Conservation (phyloP, 345 rosid species). For the Alliaria petiolata region DNA sequence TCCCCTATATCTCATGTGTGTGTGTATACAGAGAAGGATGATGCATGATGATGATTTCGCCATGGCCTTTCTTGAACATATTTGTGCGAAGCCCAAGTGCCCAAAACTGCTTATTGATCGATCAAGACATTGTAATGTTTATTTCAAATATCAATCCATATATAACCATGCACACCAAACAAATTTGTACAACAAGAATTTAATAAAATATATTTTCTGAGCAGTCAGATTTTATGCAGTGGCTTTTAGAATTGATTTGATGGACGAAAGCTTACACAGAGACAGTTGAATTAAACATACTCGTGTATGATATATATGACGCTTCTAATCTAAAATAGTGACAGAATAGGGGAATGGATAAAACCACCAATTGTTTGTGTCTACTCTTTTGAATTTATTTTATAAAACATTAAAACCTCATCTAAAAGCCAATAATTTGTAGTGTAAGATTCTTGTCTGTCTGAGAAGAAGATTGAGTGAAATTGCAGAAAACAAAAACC, state of each 20-base stretch:
- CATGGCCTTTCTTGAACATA: neutral
- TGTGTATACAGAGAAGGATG: neutral
- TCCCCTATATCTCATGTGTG: neutral
- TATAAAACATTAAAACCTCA: neutral
- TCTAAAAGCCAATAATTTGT: neutral
- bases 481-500: neutral
- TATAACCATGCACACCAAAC: conserved; percentile 6
- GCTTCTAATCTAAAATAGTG: conserved; percentile 18
- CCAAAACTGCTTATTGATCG: neutral
- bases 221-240: conserved; percentile 21
- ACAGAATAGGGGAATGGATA: conserved; percentile 7
- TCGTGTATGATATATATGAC: conserved; percentile 5
- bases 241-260: conserved; percentile 29
- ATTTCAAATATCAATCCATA: neutral
- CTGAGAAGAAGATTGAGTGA: neutral
- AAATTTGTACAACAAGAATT: conserved; percentile 14
- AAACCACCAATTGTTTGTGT: conserved; percentile 6
- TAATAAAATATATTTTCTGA: conserved; percentile 4
- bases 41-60: neutral
- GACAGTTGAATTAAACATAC: conserved; percentile 24
- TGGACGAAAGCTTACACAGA: conserved; percentile 24
- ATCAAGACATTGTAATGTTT: neutral
- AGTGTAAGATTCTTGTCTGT: neutral
- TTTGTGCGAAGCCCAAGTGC: neutral
- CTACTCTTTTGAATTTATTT: neutral